phyloP scores from a whole-genome alignment of 768 basidiomycete genomes.

The Termitomyces sp. region DNA sequence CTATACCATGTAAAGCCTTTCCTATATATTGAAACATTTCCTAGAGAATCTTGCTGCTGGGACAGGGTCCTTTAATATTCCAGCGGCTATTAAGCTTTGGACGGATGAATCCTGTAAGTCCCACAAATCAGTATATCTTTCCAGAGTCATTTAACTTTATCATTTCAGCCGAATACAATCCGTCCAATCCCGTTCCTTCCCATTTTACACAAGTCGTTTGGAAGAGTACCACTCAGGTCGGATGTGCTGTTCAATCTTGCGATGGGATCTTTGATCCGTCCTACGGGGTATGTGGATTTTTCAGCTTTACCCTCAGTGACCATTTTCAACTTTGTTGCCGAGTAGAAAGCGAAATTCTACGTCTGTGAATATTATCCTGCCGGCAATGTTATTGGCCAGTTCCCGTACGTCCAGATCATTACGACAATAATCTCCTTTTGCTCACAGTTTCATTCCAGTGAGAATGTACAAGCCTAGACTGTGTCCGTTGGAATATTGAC shows the following conservation, averaged over 20 bases:
- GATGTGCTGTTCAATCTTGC: conserved; percentile 58
- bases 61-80: conserved; percentile 51
- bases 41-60: conserved; percentile 75
- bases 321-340: conserved; percentile 5
- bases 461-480: conserved; percentile 41
- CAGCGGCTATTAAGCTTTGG: conserved; percentile 55
- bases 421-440: background rate
- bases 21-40: background rate
- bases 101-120: conserved; percentile 52
- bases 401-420: conserved; percentile 40
- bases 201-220: conserved; percentile 81
- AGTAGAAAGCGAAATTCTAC: conserved; percentile 51
- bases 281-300: conserved; percentile 45
- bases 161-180: conserved; percentile 46
- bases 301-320: background rate
- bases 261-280: conserved; percentile 55
- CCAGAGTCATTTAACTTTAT: background rate
- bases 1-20: background rate
- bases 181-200: conserved; percentile 53
- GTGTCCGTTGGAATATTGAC: no score
- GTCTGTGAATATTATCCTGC: conserved; percentile 69
- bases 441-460: conserved; percentile 20
- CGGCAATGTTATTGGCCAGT: conserved; percentile 64
- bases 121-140: background rate
- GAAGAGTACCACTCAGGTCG: conserved; percentile 62